Base-by-base conservation (phyloP, 78 protist genomes). In the Diacronema lutheri region DNA sequence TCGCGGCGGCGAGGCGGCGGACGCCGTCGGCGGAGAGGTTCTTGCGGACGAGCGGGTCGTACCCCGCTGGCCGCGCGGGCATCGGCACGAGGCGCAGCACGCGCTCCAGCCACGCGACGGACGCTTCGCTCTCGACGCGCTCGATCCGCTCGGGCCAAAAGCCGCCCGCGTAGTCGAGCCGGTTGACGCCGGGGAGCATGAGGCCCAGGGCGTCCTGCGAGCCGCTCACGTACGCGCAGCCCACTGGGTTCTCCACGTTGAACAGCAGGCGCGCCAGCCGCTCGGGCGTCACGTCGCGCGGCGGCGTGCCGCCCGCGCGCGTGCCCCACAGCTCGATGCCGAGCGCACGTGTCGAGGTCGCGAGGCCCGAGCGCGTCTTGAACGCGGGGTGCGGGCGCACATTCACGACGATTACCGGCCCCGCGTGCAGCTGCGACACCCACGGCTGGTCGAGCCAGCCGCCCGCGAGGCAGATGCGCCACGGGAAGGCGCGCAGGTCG, bases 391-490 rank as follows among this genome's bases (percentile, higher is more conserved):
- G 61, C 29, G 57, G 62, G 35, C 16, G 38, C 1, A 85, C 12
- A 21, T 85, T 85, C 35, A 85, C 44, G 12, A 35, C 44, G 23
- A 85, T 31, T 3, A 44, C 88, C 12, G 61, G 37, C 38, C 88
- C 88, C 11, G 88, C 38, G 20, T 13, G 13, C 25, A 85, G 88
- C 11, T 55, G 2, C 11, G 55, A 44, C 33, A 4, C 6, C 88
- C 88, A 85, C 37, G 83, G 66, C 20, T 44, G 88, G 81, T 85
- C 88, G 37, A 85, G 35, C 88, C 88, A 85, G 41, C 88, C 88
- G 4, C 88, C 88, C 31, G 65, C 62, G 25, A 85, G 21, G 41
- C 88, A 85, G 20, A 85, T 13, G 26, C 88, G 79, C 88, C 88
- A 85, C 14, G 88, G 88, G 82, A 73, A 44, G 50, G 50, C 50